These are phyloP conservation scores for Elongisporangium senticosum DNA, from an alignment of 352 stramenopile genomes.

Conservation along the genomic window DNA sequence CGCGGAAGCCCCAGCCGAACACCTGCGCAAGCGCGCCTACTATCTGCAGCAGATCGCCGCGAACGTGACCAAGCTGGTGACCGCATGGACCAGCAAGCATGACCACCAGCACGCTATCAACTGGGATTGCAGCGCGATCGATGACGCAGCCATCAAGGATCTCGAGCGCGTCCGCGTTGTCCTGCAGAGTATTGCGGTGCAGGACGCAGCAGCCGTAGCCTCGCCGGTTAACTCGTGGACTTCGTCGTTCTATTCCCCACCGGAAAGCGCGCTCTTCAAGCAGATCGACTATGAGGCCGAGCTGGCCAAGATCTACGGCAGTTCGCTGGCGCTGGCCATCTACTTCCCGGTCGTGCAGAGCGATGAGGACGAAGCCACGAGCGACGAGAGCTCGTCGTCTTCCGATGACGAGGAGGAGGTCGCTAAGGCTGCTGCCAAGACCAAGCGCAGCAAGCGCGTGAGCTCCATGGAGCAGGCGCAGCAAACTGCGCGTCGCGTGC, in stretches of 20 bases:
- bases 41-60: constrained; percentile 22
- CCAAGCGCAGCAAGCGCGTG: constrained; percentile 6
- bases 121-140: constrained; percentile 24
- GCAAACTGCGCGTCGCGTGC: constrained; percentile 25
- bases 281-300: constrained; percentile 31
- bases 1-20: constrained; percentile 28
- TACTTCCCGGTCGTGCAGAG: constrained; percentile 40
- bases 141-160: constrained; percentile 14
- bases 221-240: neutral
- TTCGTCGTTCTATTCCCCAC: constrained; percentile 48
- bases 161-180: constrained; percentile 31
- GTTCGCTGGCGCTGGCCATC: constrained; percentile 36
- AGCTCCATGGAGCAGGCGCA: constrained; percentile 30
- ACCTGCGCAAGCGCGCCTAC: constrained; percentile 31
- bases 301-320: constrained; percentile 45
- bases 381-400: constrained; percentile 31
- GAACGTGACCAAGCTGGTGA: constrained; percentile 7
- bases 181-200: constrained; percentile 36
- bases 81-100: constrained; percentile 4
- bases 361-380: constrained; percentile 18
- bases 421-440: neutral
- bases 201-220: constrained; percentile 19
- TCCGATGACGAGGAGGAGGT: constrained; percentile 26
- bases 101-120: constrained; percentile 12
- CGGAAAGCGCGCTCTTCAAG: constrained; percentile 20